Evolutionary conservation across 345 rosid species (phyloP).

Genomic region (Aquilaria sinensis): DNA sequence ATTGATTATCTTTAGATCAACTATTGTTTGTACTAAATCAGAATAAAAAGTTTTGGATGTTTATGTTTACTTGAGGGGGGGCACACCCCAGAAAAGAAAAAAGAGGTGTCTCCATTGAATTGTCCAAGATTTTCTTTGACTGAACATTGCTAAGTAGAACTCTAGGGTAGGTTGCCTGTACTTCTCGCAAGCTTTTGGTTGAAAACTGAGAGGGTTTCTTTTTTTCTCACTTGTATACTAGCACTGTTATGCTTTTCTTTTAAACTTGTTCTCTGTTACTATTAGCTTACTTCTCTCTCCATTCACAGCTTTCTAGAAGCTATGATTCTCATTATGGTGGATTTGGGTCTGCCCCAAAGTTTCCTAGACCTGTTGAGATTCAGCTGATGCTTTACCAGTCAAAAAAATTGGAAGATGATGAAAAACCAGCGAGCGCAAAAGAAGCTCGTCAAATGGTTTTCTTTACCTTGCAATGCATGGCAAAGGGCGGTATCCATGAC

Average conservation of each 20-base stretch:
- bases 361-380: slow-evolving; percentile 94
- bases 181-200: too few relatives aligned
- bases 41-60: too few relatives aligned
- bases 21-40: too few relatives aligned
- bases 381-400: slow-evolving; percentile 80
- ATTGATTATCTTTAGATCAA: too few relatives aligned
- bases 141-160: too few relatives aligned
- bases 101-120: too few relatives aligned
- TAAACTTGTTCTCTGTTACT: slow-evolving; percentile 1
- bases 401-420: slow-evolving; percentile 58
- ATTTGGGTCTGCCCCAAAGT: slow-evolving; percentile 95
- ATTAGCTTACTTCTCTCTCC: too few relatives aligned
- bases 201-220: too few relatives aligned
- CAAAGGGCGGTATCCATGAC: slow-evolving; percentile 93
- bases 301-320: slow-evolving; percentile 60
- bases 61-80: too few relatives aligned
- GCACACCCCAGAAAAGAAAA: too few relatives aligned
- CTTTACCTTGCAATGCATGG: slow-evolving; percentile 83
- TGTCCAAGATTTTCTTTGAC: too few relatives aligned
- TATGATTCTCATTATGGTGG: slow-evolving; percentile 76
- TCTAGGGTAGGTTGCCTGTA: too few relatives aligned
- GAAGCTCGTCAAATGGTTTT: slow-evolving; percentile 49
- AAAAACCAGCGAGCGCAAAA: slow-evolving; percentile 41
- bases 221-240: background rate
- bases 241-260: slow-evolving; percentile 3